Conservation (phyloP, 371 early-diverging fungal genomes). For the Mortierella sp. region DNA sequence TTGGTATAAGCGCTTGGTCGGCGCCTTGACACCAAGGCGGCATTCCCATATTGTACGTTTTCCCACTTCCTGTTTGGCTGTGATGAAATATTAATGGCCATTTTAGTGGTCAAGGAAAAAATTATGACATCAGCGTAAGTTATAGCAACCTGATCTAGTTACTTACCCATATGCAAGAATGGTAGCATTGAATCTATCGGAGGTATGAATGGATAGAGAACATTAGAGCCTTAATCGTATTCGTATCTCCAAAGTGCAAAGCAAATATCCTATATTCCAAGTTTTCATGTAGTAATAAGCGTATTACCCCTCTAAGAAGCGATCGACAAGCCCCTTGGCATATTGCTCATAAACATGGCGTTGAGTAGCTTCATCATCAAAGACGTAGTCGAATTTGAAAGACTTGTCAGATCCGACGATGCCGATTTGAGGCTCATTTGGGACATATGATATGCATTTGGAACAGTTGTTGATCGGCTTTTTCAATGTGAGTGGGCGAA, state of each 20-base stretch:
- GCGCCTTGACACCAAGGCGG: constrained; percentile 60
- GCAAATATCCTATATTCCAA: too few species aligned
- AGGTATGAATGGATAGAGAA: neutral
- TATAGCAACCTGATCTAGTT: constrained; percentile 10
- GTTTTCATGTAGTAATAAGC: too few species aligned
- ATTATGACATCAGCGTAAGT: neutral
- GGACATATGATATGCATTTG: constrained; percentile 76
- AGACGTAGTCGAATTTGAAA: constrained; percentile 92
- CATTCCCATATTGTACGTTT: constrained; percentile 96
- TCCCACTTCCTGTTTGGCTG: constrained; percentile 77
- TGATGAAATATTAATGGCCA: neutral
- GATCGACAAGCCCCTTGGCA: constrained; percentile 79
- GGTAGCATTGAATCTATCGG: constrained; percentile 83
- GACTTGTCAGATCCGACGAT: constrained; percentile 73
- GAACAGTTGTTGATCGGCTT: constrained; percentile 77
- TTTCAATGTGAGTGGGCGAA: constrained; percentile 82
- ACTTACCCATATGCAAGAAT: constrained; percentile 96
- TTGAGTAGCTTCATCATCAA: constrained; percentile 79
- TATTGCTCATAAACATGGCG: constrained; percentile 74
- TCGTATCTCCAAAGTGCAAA: too few species aligned
- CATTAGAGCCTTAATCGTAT: too few species aligned
- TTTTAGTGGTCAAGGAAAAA: neutral
- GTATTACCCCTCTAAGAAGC: constrained; percentile 89
- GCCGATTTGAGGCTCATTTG: constrained; percentile 71
- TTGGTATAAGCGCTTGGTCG: constrained; percentile 75